These are phyloP conservation scores for Parietaria judaica DNA, from an alignment of 306 rosid species.

Conservation along the genomic window DNA sequence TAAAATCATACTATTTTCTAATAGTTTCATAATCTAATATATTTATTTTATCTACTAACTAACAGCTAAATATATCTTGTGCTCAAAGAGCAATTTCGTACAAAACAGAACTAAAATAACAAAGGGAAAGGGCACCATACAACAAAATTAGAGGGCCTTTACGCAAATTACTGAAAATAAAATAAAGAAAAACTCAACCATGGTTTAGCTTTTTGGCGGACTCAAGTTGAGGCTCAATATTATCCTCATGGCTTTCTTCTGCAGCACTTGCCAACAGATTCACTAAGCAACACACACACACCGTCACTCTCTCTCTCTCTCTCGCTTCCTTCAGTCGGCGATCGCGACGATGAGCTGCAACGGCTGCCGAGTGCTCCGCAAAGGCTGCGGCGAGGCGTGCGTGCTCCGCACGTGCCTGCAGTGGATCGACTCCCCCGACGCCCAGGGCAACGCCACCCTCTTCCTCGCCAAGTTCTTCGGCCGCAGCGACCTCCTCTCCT, in stretches of 20 bases:
- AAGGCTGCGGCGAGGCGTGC: slow-evolving; percentile 57
- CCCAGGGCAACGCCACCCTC: slow-evolving; percentile 61
- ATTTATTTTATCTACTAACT: too few species aligned
- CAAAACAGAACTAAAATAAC: too few species aligned
- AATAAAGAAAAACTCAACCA: slow-evolving; percentile 21
- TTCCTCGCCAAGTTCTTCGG: slow-evolving; percentile 73
- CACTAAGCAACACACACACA: background rate
- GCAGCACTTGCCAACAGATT: background rate
- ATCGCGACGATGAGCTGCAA: slow-evolving; percentile 53
- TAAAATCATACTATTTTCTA: too few species aligned
- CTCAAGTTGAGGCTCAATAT: background rate
- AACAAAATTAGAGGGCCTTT: too few species aligned
- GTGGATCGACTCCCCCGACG: slow-evolving; percentile 50
- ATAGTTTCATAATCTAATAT: too few species aligned
- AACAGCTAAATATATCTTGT: too few species aligned
- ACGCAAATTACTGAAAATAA: background rate
- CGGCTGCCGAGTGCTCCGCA: slow-evolving; percentile 65
- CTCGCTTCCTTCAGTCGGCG: background rate
- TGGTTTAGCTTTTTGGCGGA: background rate
- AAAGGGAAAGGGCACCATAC: too few species aligned
- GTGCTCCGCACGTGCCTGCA: slow-evolving; percentile 42
- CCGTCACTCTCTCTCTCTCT: background rate
- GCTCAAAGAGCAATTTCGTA: too few species aligned
- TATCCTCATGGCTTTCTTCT: background rate
- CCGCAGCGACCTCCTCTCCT: slow-evolving; percentile 57